Base-by-base conservation (phyloP, 208 protist species). In the Acanthamoeba royreba region DNA sequence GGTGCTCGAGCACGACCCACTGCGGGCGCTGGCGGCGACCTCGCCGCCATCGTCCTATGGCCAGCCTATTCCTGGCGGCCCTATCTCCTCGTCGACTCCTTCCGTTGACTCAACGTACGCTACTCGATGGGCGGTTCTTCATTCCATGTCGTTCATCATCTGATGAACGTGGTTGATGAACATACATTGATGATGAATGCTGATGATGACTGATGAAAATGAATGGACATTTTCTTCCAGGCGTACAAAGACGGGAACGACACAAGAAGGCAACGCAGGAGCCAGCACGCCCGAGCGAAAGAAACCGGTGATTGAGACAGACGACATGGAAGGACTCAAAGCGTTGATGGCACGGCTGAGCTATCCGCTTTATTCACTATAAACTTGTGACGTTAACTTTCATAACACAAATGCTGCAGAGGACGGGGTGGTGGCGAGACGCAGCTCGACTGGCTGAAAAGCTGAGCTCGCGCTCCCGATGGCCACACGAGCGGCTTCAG, bases 311-410 rank as follows among this genome's bases (percentile, higher is more conserved):
- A 40, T 45, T 4, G 74, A 55, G 42, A 90, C 40, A 31, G 52
- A 90, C 19, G 83, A 90, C 52, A 90, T 90, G 83, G 53, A 90
- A 5, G 83, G 83, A 28, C 83, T 90, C 31, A 61, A 63, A 22
- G 33, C 83, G 0, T 52, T 90, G 9, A 90, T 90, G 83, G 83
- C 66, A 42, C 0, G 0, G 0, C 3, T 7, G 15, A 22, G 1
- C 5, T 38, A 38, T 58, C n/a, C n/a, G n/a, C n/a, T 58, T 87
- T 46, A 15, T 11, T n/a, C 8, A 11, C 33, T 49, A 53, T 17
- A 1, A 28, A 87, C 15, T 86, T 58, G 1, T 35, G n/a, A 15
- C 28, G 38, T 33, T 35, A 0, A 11, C n/a, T 28, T 86, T 15
- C 31, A 46, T 25, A 74, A 25, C 9, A 74, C 25, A 25, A 25